Conservation (phyloP, 169 alveolate genomes). For the Cryptosporidium felis region DNA sequence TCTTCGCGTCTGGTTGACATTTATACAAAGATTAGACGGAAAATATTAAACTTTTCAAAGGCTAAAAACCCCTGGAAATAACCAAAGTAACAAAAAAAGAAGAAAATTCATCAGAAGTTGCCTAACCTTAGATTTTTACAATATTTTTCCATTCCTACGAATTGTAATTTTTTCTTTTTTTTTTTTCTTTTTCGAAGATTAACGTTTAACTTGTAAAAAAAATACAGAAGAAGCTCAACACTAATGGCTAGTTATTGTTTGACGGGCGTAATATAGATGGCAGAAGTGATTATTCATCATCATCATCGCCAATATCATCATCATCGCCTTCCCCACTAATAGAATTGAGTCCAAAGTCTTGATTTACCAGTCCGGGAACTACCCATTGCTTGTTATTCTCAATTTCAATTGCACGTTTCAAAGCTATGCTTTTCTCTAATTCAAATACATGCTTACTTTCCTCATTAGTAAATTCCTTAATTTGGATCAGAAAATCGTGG, state of each 20-base stretch:
- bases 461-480: constrained; percentile 71
- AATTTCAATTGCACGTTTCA: constrained; percentile 64
- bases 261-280: not conserved
- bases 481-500: constrained; percentile 74
- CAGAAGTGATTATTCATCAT: constrained; percentile 12
- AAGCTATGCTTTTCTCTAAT: constrained; percentile 41
- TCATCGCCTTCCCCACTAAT: constrained; percentile 43
- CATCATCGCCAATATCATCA: constrained; percentile 42
- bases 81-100: not conserved
- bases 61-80: not conserved
- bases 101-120: no score
- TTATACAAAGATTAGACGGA: not conserved
- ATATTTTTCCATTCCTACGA: no score
- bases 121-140: no score
- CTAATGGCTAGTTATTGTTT: no score
- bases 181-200: not conserved
- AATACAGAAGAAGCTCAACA: not conserved
- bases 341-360: constrained; percentile 1
- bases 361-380: constrained; percentile 48
- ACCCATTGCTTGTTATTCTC: constrained; percentile 55
- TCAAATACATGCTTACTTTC: constrained; percentile 45
- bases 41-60: not conserved
- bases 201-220: not conserved
- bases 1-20: constrained; percentile 56
- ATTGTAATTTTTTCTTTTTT: not conserved